Evolutionary conservation across 129 eudicot species (phyloP).

Genomic region (Escallonia herrerae): DNA sequence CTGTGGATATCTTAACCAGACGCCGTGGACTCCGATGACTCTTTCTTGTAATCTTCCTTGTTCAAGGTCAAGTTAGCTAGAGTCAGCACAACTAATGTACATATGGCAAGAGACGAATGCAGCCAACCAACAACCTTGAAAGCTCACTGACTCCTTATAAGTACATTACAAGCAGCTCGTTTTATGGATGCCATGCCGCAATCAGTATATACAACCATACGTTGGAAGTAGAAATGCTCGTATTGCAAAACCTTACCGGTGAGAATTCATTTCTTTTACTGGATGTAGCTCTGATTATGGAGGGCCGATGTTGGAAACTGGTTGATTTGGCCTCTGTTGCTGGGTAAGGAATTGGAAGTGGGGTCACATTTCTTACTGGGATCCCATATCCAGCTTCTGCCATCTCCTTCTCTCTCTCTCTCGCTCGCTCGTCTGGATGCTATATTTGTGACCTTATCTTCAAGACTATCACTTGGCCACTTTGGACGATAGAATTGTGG

Average conservation of each 20-base stretch:
- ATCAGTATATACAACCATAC: neutral
- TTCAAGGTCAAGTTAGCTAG: conserved; percentile 5
- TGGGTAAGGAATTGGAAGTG: conserved; percentile 3
- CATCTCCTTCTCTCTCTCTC: conserved; percentile 13
- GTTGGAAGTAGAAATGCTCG: too few species aligned
- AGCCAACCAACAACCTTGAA: too few species aligned
- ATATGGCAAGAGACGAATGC: neutral
- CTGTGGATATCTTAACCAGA: conserved; percentile 56
- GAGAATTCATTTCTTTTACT: conserved; percentile 29
- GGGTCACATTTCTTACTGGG: conserved; percentile 29
- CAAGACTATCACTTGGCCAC: too few species aligned
- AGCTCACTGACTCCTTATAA: too few species aligned
- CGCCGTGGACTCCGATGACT: conserved; percentile 24
- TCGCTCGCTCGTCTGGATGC: neutral
- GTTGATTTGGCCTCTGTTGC: conserved; percentile 17
- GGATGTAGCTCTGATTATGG: conserved; percentile 20
- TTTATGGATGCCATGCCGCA: neutral
- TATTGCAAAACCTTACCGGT: conserved; percentile 11
- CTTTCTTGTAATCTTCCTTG: conserved; percentile 32
- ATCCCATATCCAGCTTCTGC: conserved; percentile 32
- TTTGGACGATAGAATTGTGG: too few species aligned
- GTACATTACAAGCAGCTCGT: too few species aligned
- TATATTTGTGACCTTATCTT: neutral
- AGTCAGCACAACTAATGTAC: neutral
- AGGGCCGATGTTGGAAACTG: conserved; percentile 2